These are phyloP conservation scores for Lachancea meyersii DNA, from an alignment of 805 yeast species.

Conservation along the genomic window DNA sequence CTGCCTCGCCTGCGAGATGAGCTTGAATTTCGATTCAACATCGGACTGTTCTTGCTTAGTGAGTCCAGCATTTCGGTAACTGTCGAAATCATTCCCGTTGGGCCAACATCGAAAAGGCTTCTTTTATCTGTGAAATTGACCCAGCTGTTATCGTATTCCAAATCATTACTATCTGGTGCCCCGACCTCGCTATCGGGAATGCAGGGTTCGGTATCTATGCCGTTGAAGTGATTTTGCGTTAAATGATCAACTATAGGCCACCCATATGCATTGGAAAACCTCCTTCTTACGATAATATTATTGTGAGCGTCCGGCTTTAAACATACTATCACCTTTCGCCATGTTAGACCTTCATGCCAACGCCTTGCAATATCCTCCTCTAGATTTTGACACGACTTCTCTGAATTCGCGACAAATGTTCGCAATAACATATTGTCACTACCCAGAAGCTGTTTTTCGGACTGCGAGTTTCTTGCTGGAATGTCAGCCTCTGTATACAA, in stretches of 20 bases:
- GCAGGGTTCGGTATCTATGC: constrained; percentile 11
- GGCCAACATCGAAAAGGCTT: constrained; percentile 49
- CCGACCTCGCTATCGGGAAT: neutral
- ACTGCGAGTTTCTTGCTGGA: constrained; percentile 29
- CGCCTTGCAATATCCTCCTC: constrained; percentile 67
- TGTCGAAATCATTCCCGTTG: constrained; percentile 63
- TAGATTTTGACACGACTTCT: constrained; percentile 22
- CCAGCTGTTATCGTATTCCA: constrained; percentile 42
- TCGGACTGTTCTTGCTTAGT: constrained; percentile 26
- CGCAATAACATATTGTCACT: constrained; percentile 31
- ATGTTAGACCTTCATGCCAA: constrained; percentile 60
- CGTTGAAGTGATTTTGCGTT: constrained; percentile 52
- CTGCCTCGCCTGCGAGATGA: constrained; percentile 1
- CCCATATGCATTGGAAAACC: constrained; percentile 76
- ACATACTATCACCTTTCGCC: constrained; percentile 67
- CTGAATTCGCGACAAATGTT: constrained; percentile 27
- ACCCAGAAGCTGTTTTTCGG: constrained; percentile 15
- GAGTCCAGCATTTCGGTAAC: constrained; percentile 53
- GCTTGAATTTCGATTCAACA: constrained; percentile 5
- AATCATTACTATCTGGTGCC: constrained; percentile 15
- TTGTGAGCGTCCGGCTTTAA: constrained; percentile 73
- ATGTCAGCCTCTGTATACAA: constrained; percentile 48
- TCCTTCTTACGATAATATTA: constrained; percentile 62
- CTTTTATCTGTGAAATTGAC: constrained; percentile 36
- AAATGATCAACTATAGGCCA: constrained; percentile 77